Conservation (phyloP, 2,329 filamentous ascomycete genomes). For the Nigrograna mackinnonii region DNA sequence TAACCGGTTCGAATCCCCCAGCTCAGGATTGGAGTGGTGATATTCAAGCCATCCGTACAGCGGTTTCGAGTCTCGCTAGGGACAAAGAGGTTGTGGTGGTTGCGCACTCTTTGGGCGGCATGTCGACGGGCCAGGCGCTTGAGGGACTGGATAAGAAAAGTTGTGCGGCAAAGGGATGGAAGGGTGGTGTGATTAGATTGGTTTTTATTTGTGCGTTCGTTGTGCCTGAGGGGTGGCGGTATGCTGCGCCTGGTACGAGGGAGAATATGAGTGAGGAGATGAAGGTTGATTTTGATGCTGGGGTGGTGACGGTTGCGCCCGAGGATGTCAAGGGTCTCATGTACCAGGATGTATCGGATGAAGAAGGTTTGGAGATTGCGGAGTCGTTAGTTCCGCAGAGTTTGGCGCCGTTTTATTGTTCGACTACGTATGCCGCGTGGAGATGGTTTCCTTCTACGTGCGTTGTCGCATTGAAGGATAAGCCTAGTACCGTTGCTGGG, state of each 20-base stretch:
- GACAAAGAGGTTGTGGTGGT: conserved; percentile 7
- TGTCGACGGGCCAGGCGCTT: conserved; percentile 6
- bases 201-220: conserved; percentile 8
- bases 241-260: conserved; percentile 5
- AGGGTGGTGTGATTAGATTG: conserved; percentile 8
- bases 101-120: conserved; percentile 7
- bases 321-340: conserved; percentile 11
- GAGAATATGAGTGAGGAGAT: conserved; percentile 6
- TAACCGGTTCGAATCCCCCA: conserved; percentile 1
- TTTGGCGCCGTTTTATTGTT: conserved; percentile 10
- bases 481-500: conserved; percentile 8
- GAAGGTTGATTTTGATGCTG: conserved; percentile 3
- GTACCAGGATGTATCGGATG: conserved; percentile 13
- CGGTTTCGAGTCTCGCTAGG: conserved; percentile 2
- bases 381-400: conserved; percentile 11
- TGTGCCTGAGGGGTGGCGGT: conserved; percentile 8
- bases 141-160: conserved; percentile 5
- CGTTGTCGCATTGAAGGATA: conserved; percentile 7
- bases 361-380: conserved; percentile 2
- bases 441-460: conserved; percentile 14
- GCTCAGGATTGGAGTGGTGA: conserved; percentile 4
- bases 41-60: conserved; percentile 5
- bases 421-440: conserved; percentile 16
- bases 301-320: conserved; percentile 1
- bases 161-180: conserved; percentile 4